Evolutionary conservation across 164 flowering plant genomes (phyloP).

Genomic region (Vitis rupestris): DNA sequence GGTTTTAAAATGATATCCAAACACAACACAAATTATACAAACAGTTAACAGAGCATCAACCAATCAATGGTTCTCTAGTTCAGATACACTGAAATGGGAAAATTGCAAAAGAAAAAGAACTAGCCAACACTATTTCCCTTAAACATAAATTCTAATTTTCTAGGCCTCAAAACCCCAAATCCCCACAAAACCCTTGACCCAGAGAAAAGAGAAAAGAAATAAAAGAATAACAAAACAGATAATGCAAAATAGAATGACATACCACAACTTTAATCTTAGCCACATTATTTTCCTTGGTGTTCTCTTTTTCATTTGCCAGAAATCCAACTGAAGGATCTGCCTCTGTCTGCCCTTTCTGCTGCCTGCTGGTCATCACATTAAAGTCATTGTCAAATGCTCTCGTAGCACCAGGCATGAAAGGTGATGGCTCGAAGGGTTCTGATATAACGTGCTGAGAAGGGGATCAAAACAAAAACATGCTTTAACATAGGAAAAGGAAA

Average conservation of each 20-base stretch:
- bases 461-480: constrained; percentile 9
- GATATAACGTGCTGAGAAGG: constrained; percentile 75
- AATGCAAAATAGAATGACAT: constrained; percentile 23
- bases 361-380: constrained; percentile 37
- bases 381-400: constrained; percentile 61
- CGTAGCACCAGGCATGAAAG: constrained; percentile 65
- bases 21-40: too few species aligned
- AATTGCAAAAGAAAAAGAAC: too few species aligned
- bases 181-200: too few species aligned
- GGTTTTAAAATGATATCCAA: too few species aligned
- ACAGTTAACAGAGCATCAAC: too few species aligned
- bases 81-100: too few species aligned
- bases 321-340: constrained; percentile 38
- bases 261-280: constrained; percentile 99
- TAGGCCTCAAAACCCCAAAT: too few species aligned
- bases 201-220: background rate
- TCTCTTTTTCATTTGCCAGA: constrained; percentile 57
- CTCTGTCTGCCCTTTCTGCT: constrained; percentile 52
- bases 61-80: too few species aligned
- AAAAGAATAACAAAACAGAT: background rate
- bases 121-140: too few species aligned
- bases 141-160: too few species aligned
- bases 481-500: constrained; percentile 1
- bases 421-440: constrained; percentile 94
- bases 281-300: constrained; percentile 66